Evolutionary conservation across 176 grass and related monocot species (phyloP), one percentile per base, ranked within the genome.

Genomic region (Echinochloa phyllopogon): DNA sequence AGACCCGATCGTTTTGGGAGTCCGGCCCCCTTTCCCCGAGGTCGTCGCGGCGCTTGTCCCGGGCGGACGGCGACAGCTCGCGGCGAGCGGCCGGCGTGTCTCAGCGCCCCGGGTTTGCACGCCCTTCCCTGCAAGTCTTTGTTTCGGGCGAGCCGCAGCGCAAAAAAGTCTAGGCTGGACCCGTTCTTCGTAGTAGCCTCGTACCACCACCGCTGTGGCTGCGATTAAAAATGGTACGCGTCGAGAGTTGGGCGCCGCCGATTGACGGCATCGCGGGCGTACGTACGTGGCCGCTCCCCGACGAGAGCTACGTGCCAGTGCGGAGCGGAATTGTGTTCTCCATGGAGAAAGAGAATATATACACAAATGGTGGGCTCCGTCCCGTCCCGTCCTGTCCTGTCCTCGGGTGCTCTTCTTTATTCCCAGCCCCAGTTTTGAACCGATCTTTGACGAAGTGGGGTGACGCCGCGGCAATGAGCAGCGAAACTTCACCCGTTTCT

Each of bases 361-460:
- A 3, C 3, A 4, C 36, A 21, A 21, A 29, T 10, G 6, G 27
- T 29, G 71, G 23, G 70, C 11, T 64, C 57, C 38, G 65, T 68
- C 12, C 4, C 10, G 45, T 3, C n/a, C 57, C 38, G 65, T 45
- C 43, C 17, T 8, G 7, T 16, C 18, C 48, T 13, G 21, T 58
- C 62, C 57, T 50, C 39, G 20, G 20, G 23, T n/a, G 29, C 3
- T 15, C 10, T 63, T 65, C 6, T 68, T 85, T 85, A 85, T 66
- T 69, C 74, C 74, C 44, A 38, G 48, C 76, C 48, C 52, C 84
- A 63, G 47, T 50, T 51, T 78, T 77, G 66, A 79, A 80, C 66
- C 44, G 6, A 63, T 53, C 43, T 50, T 86, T 79, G 76, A 80
- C 84, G 8, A 68, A 67, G 11, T 2, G 18, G 5, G 10, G 42